These are phyloP conservation scores for Vigna reflexopilosa DNA, from an alignment of 306 rosid genomes.

Conservation along the genomic window DNA sequence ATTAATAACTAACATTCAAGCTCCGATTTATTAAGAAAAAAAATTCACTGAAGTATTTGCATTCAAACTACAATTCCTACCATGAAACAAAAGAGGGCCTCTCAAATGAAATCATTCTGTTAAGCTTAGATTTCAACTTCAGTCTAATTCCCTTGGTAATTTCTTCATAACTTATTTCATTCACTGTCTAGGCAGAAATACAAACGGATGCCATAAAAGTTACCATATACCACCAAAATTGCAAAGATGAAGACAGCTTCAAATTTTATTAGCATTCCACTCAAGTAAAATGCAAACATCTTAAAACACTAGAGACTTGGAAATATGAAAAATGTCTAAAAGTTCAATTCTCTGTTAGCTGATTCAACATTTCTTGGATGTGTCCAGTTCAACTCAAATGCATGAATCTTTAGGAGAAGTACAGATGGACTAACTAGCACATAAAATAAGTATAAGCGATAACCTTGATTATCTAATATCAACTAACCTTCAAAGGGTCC, in stretches of 20 bases:
- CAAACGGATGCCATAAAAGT: conserved; percentile 16
- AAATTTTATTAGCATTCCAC: conserved; percentile 12
- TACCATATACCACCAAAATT: conserved; percentile 22
- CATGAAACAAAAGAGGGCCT: conserved; percentile 19
- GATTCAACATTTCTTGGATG: background rate
- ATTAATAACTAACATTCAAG: conserved; percentile 18
- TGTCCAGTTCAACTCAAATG: conserved; percentile 25
- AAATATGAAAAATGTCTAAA: too few species aligned
- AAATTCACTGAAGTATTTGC: conserved; percentile 9
- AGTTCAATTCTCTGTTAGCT: too few species aligned
- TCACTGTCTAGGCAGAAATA: conserved; percentile 4
- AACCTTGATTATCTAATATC: conserved; percentile 24
- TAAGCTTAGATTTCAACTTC: conserved; percentile 13
- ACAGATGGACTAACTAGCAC: background rate
- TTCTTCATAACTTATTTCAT: conserved; percentile 22
- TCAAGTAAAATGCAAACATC: background rate
- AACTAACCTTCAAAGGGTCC: conserved; percentile 96
- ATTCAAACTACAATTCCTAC: conserved; percentile 17
- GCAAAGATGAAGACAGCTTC: conserved; percentile 19
- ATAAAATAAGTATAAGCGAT: conserved; percentile 32
- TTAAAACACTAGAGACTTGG: too few species aligned
- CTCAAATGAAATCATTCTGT: conserved; percentile 18
- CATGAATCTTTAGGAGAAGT: background rate
- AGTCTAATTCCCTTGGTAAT: conserved; percentile 25
- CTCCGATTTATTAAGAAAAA: conserved; percentile 7